Base-by-base conservation (phyloP, 495 filamentous ascomycete genomes). In the Jackrogersella multiformis region DNA sequence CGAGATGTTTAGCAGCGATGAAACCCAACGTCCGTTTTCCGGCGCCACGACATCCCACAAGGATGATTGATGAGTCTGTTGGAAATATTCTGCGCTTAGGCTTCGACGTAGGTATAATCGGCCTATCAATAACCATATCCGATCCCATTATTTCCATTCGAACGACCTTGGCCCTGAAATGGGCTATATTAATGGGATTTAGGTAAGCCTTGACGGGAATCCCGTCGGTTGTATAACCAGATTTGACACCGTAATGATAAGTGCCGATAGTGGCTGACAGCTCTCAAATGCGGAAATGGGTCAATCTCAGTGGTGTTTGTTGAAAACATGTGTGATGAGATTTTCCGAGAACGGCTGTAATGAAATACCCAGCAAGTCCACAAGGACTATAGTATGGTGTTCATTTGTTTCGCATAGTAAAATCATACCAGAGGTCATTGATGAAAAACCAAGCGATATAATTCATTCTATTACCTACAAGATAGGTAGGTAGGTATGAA, bases 21-120 rank as follows among this genome's bases (percentile, higher is more conserved):
- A 93, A 87, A 1, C 88, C 90, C 9, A 94, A 80, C 15, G 88
- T 92, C 4, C 89, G 87, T 73, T 93, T 93, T 12, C 90, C 90
- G 4, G 89, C 88, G 2, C 91, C 90, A 15, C 89, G 88, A 55
- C 90, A 86, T 18, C 91, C 91, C 21, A 93, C 84, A 16, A 94
- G 80, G 1, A 92, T 89, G 52, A 94, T 85, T 1, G 90, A 92
- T 2, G 89, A 87, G 65, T 88, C 81, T 0, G 80, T 74, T 26
- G 83, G 78, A 70, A 92, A 92, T 16, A 76, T 57, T 56, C 80
- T 77, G 23, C 76, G 69, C 52, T 80, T 82, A 6, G 51, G 45
- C 46, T 59, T 73, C 30, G 70, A 73, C 23, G 73, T 66, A 10
- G 73, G 57, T 12, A 70, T 54, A 58, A 80, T 73, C 24, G 64